Percentiles rank a stretch among this genome's conserved stretches.
Conservation (phyloP, 2,329 filamentous ascomycete genomes). For the Fonsecaea pugnacius region DNA sequence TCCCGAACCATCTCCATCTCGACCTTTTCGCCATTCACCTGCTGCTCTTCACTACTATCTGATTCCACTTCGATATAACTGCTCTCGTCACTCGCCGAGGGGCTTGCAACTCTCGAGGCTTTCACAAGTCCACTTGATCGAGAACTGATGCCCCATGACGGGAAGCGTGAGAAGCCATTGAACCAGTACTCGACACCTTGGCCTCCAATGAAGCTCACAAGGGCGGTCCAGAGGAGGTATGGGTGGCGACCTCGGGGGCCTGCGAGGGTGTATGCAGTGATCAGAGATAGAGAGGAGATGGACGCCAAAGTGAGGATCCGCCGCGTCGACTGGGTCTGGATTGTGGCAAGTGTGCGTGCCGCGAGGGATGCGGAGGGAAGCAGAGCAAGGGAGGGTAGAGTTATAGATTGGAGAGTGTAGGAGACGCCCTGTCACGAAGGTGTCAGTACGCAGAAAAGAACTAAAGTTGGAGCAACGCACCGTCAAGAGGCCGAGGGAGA, state of each 20-base stretch:
- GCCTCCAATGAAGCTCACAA: slow-evolving; percentile 58
- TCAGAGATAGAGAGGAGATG: slow-evolving; percentile 71
- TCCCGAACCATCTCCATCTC: slow-evolving; percentile 51
- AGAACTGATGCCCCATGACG: slow-evolving; percentile 43
- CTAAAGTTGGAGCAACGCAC: slow-evolving; percentile 58
- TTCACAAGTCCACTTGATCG: slow-evolving; percentile 11
- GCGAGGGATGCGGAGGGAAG: slow-evolving; percentile 77
- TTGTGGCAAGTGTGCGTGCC: slow-evolving; percentile 70
- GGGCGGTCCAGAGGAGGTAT: slow-evolving; percentile 83
- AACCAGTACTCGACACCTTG: slow-evolving; percentile 71
- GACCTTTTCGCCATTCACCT: slow-evolving; percentile 53
- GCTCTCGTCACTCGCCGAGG: slow-evolving; percentile 30
- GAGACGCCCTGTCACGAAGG: slow-evolving; percentile 72
- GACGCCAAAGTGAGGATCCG: slow-evolving; percentile 71
- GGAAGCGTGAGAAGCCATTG: slow-evolving; percentile 66
- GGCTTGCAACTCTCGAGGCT: slow-evolving; percentile 21
- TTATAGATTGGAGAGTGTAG: slow-evolving; percentile 77
- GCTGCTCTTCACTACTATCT: slow-evolving; percentile 42
- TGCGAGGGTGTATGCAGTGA: slow-evolving; percentile 77
- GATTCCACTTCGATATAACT: slow-evolving; percentile 36
- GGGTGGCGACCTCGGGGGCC: slow-evolving; percentile 78
- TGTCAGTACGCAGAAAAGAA: background rate
- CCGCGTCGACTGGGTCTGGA: slow-evolving; percentile 65
- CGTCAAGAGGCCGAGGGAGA: slow-evolving; percentile 84
- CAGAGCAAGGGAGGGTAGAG: slow-evolving; percentile 77